A percentile compares a stretch with the other conserved stretches of the same genome.
These are phyloP conservation scores for Onygenales sp. DNA, from an alignment of 2,329 filamentous ascomycete species.

Conservation along the genomic window DNA sequence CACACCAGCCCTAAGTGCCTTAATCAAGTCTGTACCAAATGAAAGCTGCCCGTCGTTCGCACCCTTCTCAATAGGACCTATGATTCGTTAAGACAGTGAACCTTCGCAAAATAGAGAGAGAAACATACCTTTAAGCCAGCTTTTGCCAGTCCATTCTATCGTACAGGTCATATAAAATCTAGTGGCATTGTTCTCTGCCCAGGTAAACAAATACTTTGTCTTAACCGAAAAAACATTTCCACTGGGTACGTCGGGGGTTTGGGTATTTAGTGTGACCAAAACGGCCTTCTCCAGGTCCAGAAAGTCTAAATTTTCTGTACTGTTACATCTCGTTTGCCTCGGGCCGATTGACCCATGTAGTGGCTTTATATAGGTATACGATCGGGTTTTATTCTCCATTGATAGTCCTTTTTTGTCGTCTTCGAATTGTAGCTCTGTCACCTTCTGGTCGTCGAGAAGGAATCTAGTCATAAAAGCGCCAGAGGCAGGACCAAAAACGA, in stretches of 20 bases:
- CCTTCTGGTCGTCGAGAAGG: conserved; percentile 79
- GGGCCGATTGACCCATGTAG: conserved; percentile 76
- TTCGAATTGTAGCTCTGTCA: conserved; percentile 74
- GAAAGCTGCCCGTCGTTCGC: conserved; percentile 79
- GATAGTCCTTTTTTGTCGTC: conserved; percentile 69
- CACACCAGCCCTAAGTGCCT: conserved; percentile 63
- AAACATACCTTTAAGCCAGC: conserved; percentile 81
- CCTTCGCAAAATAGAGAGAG: background rate
- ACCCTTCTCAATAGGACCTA: conserved; percentile 91
- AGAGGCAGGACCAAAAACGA: conserved; percentile 77
- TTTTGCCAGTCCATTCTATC: conserved; percentile 95
- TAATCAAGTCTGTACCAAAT: conserved; percentile 73
- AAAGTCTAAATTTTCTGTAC: conserved; percentile 71
- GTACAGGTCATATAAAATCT: conserved; percentile 78
- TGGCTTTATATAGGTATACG: conserved; percentile 86
- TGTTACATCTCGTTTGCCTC: conserved; percentile 88
- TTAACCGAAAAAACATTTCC: conserved; percentile 87
- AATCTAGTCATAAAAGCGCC: conserved; percentile 77
- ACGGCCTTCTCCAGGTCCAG: conserved; percentile 82
- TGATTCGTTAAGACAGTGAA: conserved; percentile 20
- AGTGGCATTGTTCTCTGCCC: conserved; percentile 80
- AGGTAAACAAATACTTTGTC: conserved; percentile 88
- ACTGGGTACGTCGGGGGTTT: conserved; percentile 89
- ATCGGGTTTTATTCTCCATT: conserved; percentile 63
- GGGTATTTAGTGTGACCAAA: conserved; percentile 70